Conservation (phyloP, 768 basidiomycete species). For the Kwoniella dendrophila region DNA sequence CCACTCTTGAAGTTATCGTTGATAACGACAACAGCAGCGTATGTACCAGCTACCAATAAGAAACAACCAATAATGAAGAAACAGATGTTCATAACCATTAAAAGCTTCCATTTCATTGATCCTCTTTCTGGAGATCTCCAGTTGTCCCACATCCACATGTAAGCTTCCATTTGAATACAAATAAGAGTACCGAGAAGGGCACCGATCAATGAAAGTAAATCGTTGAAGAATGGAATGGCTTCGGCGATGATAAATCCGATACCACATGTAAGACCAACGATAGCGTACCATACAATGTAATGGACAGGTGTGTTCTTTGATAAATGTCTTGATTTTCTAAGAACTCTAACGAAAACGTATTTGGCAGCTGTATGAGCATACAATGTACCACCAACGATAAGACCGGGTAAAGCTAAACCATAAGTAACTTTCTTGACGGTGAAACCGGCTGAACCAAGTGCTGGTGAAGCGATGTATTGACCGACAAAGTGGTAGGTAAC, state of each 20-base stretch:
- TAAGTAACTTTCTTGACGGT: constrained; percentile 50
- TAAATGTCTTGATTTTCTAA: constrained; percentile 39
- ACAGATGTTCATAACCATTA: constrained; percentile 11
- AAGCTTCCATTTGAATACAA: constrained; percentile 39
- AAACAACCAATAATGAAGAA: constrained; percentile 23
- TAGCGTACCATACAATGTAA: constrained; percentile 38
- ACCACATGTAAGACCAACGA: constrained; percentile 36
- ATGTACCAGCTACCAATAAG: constrained; percentile 24
- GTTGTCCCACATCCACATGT: constrained; percentile 51
- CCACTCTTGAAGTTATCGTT: constrained; percentile 19
- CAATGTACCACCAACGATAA: constrained; percentile 35
- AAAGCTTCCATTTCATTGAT: constrained; percentile 6
- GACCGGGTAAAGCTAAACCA: constrained; percentile 38
- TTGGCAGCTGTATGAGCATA: constrained; percentile 32
- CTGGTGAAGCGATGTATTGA: constrained; percentile 53
- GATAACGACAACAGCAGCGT: constrained; percentile 19
- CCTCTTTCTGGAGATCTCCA: constrained; percentile 18
- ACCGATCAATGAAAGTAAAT: constrained; percentile 44
- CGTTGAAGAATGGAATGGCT: constrained; percentile 50
- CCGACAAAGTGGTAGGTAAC: constrained; percentile 52
- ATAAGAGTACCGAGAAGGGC: constrained; percentile 44
- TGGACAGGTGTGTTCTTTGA: constrained; percentile 36
- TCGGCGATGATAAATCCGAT: constrained; percentile 45
- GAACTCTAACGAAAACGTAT: constrained; percentile 42
- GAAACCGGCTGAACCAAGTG: constrained; percentile 51